Conservation (phyloP, 768 basidiomycete species). For the Crassisporium funariophilum region DNA sequence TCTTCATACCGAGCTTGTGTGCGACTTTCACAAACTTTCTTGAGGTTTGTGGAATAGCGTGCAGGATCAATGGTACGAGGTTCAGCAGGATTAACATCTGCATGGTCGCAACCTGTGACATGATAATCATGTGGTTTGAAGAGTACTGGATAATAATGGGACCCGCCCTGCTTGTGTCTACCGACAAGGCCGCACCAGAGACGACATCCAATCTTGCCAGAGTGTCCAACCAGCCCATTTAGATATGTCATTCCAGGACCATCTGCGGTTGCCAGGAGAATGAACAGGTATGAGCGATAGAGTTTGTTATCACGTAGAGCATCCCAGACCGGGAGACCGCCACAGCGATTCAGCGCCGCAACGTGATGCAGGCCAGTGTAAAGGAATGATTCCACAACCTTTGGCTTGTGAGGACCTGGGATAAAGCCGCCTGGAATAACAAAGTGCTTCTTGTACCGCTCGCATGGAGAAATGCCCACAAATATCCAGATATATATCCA, state of each 20-base stretch:
- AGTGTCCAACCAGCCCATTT: slow-evolving; percentile 33
- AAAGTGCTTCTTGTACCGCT: slow-evolving; percentile 23
- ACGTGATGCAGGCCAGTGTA: slow-evolving; percentile 19
- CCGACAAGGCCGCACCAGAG: slow-evolving; percentile 33
- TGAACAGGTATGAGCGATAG: slow-evolving; percentile 15
- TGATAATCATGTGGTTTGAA: slow-evolving; percentile 22
- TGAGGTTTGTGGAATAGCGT: slow-evolving; percentile 13
- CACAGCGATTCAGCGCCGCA: slow-evolving; percentile 18
- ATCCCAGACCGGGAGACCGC: slow-evolving; percentile 33
- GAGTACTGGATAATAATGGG: slow-evolving; percentile 34
- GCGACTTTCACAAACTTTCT: slow-evolving; percentile 7
- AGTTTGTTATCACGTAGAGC: slow-evolving; percentile 11
- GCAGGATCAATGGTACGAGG: neutral
- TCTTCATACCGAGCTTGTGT: slow-evolving; percentile 19
- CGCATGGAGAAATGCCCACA: slow-evolving; percentile 26
- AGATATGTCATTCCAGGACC: slow-evolving; percentile 15
- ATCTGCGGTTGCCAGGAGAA: slow-evolving; percentile 19
- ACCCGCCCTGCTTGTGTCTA: slow-evolving; percentile 16
- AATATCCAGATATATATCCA: slow-evolving; percentile 45
- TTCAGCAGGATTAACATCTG: neutral
- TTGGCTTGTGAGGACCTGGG: slow-evolving; percentile 26
- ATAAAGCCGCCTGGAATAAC: slow-evolving; percentile 23
- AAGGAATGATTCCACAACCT: slow-evolving; percentile 20
- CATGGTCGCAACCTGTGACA: neutral
- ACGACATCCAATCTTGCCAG: slow-evolving; percentile 35